Evolutionary conservation across 2,329 filamentous ascomycete species (phyloP).

Genomic region (Iodosphaeria phyllophila): DNA sequence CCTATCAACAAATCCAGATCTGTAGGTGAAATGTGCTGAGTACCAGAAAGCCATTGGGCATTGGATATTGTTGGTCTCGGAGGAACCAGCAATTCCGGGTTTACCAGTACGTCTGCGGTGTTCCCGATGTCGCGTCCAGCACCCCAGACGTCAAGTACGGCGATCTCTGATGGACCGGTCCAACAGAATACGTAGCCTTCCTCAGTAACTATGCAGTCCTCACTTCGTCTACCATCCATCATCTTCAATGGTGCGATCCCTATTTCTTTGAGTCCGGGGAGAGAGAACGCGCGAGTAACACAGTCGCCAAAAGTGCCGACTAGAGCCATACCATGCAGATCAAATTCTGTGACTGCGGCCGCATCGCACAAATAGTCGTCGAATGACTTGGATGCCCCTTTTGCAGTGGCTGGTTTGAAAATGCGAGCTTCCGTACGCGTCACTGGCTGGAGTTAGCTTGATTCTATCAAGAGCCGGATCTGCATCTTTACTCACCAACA

Average conservation of each 20-base stretch:
- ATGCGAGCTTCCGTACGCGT: slow-evolving; percentile 62
- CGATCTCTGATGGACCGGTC: slow-evolving; percentile 74
- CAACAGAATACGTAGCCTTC: slow-evolving; percentile 75
- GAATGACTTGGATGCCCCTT: slow-evolving; percentile 84
- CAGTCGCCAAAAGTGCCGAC: slow-evolving; percentile 76
- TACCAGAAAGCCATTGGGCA: slow-evolving; percentile 90
- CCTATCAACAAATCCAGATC: slow-evolving; percentile 87
- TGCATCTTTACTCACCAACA: slow-evolving; percentile 32
- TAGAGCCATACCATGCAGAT: slow-evolving; percentile 59
- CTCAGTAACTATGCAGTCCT: slow-evolving; percentile 50
- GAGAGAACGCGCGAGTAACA: slow-evolving; percentile 58
- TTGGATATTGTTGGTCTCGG: slow-evolving; percentile 85
- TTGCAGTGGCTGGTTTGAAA: slow-evolving; percentile 67
- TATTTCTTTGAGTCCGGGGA: slow-evolving; percentile 80
- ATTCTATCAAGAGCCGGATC: neutral
- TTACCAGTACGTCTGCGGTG: slow-evolving; percentile 56
- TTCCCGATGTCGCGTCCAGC: slow-evolving; percentile 44
- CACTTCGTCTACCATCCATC: slow-evolving; percentile 56
- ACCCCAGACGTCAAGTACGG: slow-evolving; percentile 72
- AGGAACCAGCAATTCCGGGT: slow-evolving; percentile 54
- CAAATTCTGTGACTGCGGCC: slow-evolving; percentile 57
- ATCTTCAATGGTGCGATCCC: slow-evolving; percentile 46
- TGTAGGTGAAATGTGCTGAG: slow-evolving; percentile 69
- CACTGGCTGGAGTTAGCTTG: slow-evolving; percentile 21
- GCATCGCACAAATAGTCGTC: slow-evolving; percentile 69